Percentiles rank a stretch among this genome's conserved stretches.
These are phyloP conservation scores for Teratosphaeria nubilosa DNA, from an alignment of 2,329 filamentous ascomycete genomes.

Conservation along the genomic window DNA sequence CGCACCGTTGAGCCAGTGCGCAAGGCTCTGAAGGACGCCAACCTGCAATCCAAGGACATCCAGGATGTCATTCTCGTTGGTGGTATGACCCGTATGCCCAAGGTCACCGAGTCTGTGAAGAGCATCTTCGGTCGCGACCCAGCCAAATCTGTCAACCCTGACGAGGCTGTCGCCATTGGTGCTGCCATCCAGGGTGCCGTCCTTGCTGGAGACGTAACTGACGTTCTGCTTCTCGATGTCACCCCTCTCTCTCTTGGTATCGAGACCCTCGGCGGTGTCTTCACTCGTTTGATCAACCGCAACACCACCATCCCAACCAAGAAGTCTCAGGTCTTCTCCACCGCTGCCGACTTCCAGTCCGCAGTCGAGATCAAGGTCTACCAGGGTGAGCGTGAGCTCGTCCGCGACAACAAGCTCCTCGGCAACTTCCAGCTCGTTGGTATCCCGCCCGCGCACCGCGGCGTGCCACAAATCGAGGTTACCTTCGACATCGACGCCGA, in stretches of 20 bases:
- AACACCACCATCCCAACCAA: constrained; percentile 99
- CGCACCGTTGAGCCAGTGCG: constrained; percentile 85
- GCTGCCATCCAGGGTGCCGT: constrained; percentile 96
- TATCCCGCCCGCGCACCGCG: constrained; percentile 90
- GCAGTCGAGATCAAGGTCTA: constrained; percentile 99
- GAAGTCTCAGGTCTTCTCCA: constrained; percentile 98
- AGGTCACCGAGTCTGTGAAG: constrained; percentile 94
- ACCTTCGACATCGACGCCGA: constrained; percentile 98
- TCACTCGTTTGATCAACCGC: constrained; percentile 95
- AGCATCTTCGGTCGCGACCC: constrained; percentile 92
- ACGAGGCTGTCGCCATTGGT: constrained; percentile 96
- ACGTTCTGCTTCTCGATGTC: constrained; percentile 88
- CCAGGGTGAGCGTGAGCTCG: constrained; percentile 99
- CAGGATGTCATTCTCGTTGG: constrained; percentile 96
- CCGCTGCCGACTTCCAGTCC: constrained; percentile 94
- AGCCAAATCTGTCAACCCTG: constrained; percentile 96
- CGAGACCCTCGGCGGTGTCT: constrained; percentile 94
- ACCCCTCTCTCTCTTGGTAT: constrained; percentile 96
- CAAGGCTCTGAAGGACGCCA: constrained; percentile 94
- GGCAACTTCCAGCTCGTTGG: constrained; percentile 99
- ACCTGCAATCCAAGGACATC: constrained; percentile 83
- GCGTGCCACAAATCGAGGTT: constrained; percentile 93
- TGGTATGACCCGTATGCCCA: constrained; percentile 99
- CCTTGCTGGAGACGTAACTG: constrained; percentile 91
- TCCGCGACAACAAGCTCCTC: constrained; percentile 95